These are phyloP conservation scores for Dictyostelium brefeldianum DNA, from an alignment of 78 protist genomes.

Conservation along the genomic window DNA sequence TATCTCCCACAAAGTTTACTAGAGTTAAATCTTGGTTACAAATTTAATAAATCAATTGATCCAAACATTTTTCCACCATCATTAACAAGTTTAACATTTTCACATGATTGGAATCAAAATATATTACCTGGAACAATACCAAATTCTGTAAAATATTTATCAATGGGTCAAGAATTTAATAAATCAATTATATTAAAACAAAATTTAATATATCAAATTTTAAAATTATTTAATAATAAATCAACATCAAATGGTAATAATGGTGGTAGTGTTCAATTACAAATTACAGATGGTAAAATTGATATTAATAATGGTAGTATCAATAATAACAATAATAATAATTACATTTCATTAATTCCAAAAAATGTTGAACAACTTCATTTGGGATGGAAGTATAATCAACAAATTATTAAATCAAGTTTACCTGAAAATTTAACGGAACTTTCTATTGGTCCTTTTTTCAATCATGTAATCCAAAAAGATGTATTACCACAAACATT, in stretches of 20 bases:
- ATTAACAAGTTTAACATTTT: not conserved
- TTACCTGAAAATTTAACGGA: not conserved
- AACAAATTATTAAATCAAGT: not conserved
- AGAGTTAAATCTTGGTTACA: not conserved
- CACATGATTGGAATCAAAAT: not conserved
- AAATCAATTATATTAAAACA: not conserved
- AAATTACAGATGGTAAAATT: not conserved
- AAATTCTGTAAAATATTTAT: not conserved
- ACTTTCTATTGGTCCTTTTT: not conserved
- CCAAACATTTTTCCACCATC: conserved; percentile 11
- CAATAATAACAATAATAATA: not conserved
- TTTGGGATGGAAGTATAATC: not conserved
- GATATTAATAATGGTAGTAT: not conserved
- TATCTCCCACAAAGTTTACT: not conserved
- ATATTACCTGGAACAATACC: conserved; percentile 11
- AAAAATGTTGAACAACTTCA: not conserved
- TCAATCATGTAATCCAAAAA: not conserved
- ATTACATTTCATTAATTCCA: not conserved
- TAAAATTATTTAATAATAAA: not conserved
- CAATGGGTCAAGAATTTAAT: conserved; percentile 1
- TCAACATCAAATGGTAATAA: not conserved
- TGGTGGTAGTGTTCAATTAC: not conserved
- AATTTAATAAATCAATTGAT: not conserved
- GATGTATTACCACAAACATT: not conserved
- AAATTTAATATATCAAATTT: not conserved